Base-by-base conservation (phyloP, 495 filamentous ascomycete species). In the Aspergillus taichungensis region DNA sequence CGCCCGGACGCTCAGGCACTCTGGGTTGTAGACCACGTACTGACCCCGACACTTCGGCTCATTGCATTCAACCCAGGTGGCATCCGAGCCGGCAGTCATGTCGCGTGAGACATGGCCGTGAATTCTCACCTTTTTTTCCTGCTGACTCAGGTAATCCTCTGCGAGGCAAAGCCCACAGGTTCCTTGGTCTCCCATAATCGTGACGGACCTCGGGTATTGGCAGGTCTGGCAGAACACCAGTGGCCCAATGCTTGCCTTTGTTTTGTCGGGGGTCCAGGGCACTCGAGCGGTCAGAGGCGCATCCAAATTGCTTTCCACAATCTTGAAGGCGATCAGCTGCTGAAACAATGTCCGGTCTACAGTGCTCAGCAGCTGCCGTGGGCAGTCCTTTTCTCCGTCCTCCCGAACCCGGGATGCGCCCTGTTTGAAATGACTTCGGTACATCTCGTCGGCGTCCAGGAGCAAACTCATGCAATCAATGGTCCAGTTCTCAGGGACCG, bases 401-500 rank as follows among this genome's bases (percentile, higher is more conserved):
- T 12, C 33, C 49, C 46, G 2, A 4, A 24, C 4, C 18, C 18
- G 2, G 4, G 18, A 24, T 4, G 18, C 18, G 18, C 18, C 18
- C 33, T 40, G 37, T 9, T 42, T 8, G 13, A 27, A 27, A 12
- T 12, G 27, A n/a, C 9, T 41, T 6, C 52, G 56, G 37, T 64
- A 60, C 36, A 60, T 58, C 43, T 50, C 34, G 53, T 75, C 63
- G 9, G 69, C 68, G 36, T 70, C 64, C 0, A 75, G 47, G 9
- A 75, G 47, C 6, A 75, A 56, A 0, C 51, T 47, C 34, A 75
- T 50, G 37, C 67, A 72, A 50, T 54, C 61, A 11, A 62, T 38
- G 32, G 67, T 69, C 68, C 69, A 72, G 5, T 61, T 73, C 43
- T 75, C 69, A 3, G 66, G 68, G 14, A 69, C 54, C 4, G 69